phyloP scores from a whole-genome alignment of 2,329 filamentous ascomycete genomes.

The Colletotrichum tabaci region DNA sequence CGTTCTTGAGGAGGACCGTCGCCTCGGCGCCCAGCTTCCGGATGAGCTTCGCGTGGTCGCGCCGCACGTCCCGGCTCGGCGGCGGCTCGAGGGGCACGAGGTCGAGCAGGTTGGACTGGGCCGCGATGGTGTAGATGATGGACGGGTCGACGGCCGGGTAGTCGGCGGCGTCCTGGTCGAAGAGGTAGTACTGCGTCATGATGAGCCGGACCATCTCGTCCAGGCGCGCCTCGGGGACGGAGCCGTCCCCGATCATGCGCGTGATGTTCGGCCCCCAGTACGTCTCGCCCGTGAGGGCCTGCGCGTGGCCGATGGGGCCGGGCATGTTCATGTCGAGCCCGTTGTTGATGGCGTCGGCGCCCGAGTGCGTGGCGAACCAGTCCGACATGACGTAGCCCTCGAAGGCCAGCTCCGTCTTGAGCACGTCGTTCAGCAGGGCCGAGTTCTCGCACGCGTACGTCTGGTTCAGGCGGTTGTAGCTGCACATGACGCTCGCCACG shows the following conservation, averaged over 20 bases:
- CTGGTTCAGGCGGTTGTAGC: slow-evolving; percentile 80
- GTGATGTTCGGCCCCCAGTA: slow-evolving; percentile 72
- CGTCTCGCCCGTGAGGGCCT: slow-evolving; percentile 65
- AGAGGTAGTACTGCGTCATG: slow-evolving; percentile 73
- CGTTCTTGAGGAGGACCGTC: slow-evolving; percentile 78
- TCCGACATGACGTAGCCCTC: slow-evolving; percentile 72
- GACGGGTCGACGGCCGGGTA: slow-evolving; percentile 58
- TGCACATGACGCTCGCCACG: slow-evolving; percentile 79
- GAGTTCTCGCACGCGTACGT: slow-evolving; percentile 78
- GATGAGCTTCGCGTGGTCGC: slow-evolving; percentile 73
- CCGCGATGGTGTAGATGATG: slow-evolving; percentile 27
- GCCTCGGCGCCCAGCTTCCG: slow-evolving; percentile 68
- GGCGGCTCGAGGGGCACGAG: slow-evolving; percentile 52
- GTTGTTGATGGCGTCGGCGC: slow-evolving; percentile 74
- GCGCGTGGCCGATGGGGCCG: slow-evolving; percentile 63
- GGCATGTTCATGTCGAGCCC: slow-evolving; percentile 90
- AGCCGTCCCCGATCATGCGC: slow-evolving; percentile 70
- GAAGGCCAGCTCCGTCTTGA: slow-evolving; percentile 84
- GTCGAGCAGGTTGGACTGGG: slow-evolving; percentile 28
- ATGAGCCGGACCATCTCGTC: slow-evolving; percentile 79
- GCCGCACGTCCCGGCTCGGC: slow-evolving; percentile 68
- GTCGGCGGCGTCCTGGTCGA: slow-evolving; percentile 62
- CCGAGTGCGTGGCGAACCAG: slow-evolving; percentile 85
- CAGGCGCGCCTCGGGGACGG: slow-evolving; percentile 71
- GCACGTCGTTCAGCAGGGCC: slow-evolving; percentile 70